Percentiles rank a stretch among this genome's conserved stretches.
Evolutionary conservation across 108 stramenopile genomes (phyloP).

Genomic region (Halocafeteria seosinensis): DNA sequence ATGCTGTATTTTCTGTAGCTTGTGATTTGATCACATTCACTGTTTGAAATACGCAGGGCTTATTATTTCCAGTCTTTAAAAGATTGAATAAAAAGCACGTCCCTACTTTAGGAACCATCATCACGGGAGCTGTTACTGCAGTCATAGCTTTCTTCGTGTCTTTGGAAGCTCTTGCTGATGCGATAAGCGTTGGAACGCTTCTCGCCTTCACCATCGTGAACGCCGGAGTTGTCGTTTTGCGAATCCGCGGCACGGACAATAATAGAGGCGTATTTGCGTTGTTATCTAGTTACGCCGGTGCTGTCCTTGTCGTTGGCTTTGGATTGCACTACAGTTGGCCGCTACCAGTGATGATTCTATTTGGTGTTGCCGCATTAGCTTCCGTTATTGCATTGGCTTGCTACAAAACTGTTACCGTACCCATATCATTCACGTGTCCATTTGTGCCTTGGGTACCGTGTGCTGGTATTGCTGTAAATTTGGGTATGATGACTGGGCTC

Average conservation of each 20-base stretch:
- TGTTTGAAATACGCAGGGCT: no score
- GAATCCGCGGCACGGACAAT: background rate
- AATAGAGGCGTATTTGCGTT: background rate
- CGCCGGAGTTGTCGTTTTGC: conserved; percentile 40
- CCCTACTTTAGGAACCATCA: conserved; percentile 28
- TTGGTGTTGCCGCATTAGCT: conserved; percentile 7
- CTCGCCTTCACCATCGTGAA: conserved; percentile 46
- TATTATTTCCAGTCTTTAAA: conserved; percentile 38
- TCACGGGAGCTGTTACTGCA: conserved; percentile 37
- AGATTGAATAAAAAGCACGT: conserved; percentile 25
- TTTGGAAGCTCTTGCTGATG: conserved; percentile 38
- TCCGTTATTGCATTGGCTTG: no score
- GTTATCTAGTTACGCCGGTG: background rate
- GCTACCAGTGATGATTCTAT: conserved; percentile 15
- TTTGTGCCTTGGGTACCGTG: conserved; percentile 32
- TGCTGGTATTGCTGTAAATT: conserved; percentile 32
- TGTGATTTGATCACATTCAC: no score
- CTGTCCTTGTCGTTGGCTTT: conserved; percentile 1
- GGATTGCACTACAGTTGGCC: conserved; percentile 25
- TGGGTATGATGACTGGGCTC: conserved; percentile 38
- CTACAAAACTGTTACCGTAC: conserved; percentile 5
- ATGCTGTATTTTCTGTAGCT: no score
- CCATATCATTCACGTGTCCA: conserved; percentile 35
- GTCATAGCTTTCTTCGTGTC: conserved; percentile 38
- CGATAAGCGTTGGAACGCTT: conserved; percentile 42